Conservation (phyloP, 768 basidiomycete genomes). For the Baorangia bicolor region DNA sequence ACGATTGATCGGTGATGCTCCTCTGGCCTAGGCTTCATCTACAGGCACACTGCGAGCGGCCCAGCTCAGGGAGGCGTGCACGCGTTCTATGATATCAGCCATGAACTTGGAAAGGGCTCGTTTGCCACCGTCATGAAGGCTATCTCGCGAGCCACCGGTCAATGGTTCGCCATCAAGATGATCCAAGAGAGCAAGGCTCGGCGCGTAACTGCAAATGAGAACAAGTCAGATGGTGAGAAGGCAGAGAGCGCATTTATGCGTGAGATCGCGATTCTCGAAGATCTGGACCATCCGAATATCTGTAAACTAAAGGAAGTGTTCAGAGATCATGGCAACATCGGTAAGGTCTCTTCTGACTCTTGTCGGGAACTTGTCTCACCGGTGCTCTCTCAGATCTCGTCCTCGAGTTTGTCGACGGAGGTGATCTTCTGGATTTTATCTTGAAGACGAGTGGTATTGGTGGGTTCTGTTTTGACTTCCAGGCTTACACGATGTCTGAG, state of each 20-base stretch:
- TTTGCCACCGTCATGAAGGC: conserved; percentile 92
- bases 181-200: conserved; percentile 56
- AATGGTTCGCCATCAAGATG: conserved; percentile 86
- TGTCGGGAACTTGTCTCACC: conserved; percentile 20
- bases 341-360: conserved; percentile 36
- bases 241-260: conserved; percentile 49
- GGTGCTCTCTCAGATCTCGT: conserved; percentile 60
- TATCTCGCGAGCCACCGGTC: conserved; percentile 64
- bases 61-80: conserved; percentile 54
- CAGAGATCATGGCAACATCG: conserved; percentile 59
- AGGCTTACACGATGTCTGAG: not conserved
- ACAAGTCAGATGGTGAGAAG: conserved; percentile 29
- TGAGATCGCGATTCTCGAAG: conserved; percentile 78
- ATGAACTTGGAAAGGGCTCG: conserved; percentile 83
- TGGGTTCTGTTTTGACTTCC: conserved; percentile 34
- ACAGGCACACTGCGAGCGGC: conserved; percentile 58
- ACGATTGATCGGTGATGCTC: not conserved
- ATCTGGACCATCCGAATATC: conserved; percentile 78
- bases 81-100: conserved; percentile 61
- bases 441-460: conserved; percentile 57
- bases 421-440: conserved; percentile 84
- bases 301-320: conserved; percentile 79
- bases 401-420: conserved; percentile 82
- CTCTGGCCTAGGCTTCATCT: conserved; percentile 59
- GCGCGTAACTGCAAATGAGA: conserved; percentile 34